A percentile compares a stretch with the other conserved stretches of the same genome.
Evolutionary conservation across 129 eudicot genomes (phyloP).

Genomic region (Artemisia argyi): DNA sequence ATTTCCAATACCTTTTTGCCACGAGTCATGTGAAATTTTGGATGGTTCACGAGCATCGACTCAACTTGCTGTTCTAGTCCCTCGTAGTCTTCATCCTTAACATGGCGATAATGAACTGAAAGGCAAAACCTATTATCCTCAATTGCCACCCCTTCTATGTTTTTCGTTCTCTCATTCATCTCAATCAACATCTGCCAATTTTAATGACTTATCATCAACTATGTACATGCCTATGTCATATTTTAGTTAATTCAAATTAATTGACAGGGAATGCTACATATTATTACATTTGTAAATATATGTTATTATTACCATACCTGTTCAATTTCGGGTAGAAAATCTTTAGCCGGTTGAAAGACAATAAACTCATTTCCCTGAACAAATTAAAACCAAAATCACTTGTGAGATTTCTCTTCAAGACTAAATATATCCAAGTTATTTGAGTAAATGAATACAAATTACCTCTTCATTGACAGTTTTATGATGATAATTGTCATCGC

Average conservation of each 20-base stretch:
- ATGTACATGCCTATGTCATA: no score
- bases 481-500: conserved; percentile 42
- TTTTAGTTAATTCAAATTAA: no score
- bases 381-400: background rate
- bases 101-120: conserved; percentile 80
- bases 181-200: conserved; percentile 56
- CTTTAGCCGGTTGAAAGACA: conserved; percentile 75
- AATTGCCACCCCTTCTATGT: conserved; percentile 50
- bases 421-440: no score
- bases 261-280: no score
- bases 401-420: background rate
- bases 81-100: conserved; percentile 49
- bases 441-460: background rate
- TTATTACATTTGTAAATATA: background rate
- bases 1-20: conserved; percentile 78
- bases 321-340: conserved; percentile 59
- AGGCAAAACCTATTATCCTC: conserved; percentile 84
- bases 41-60: conserved; percentile 36
- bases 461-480: conserved; percentile 54
- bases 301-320: conserved; percentile 36
- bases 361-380: conserved; percentile 57
- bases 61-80: conserved; percentile 43
- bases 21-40: conserved; percentile 50
- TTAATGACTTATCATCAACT: background rate
- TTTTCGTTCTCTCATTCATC: conserved; percentile 38